Percentiles rank a stretch among this genome's conserved stretches.
Evolutionary conservation across 768 basidiomycete genomes (phyloP).

Genomic region (Amanita phalloides): DNA sequence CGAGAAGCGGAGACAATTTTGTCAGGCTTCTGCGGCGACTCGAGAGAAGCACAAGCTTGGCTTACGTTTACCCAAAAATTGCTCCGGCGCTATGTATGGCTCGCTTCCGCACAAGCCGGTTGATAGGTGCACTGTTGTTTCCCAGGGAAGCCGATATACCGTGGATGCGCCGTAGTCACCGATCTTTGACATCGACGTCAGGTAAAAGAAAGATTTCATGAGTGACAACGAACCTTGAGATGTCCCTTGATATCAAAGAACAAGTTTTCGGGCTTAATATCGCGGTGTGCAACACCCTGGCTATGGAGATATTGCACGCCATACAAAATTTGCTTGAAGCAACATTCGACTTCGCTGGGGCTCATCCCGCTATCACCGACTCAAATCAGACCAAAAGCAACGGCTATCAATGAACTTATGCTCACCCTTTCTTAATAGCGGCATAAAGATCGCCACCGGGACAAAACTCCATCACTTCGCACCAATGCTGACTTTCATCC

Average conservation of each 20-base stretch:
- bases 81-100: slow-evolving; percentile 98
- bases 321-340: slow-evolving; percentile 90
- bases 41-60: slow-evolving; percentile 19
- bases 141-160: slow-evolving; percentile 98
- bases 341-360: slow-evolving; percentile 89
- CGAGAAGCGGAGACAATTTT: slow-evolving; percentile 22
- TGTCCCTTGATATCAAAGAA: slow-evolving; percentile 90
- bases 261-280: slow-evolving; percentile 96
- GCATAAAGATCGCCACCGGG: slow-evolving; percentile 97
- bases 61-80: slow-evolving; percentile 95
- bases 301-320: slow-evolving; percentile 89
- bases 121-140: slow-evolving; percentile 92
- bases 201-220: neutral
- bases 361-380: slow-evolving; percentile 47
- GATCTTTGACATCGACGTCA: slow-evolving; percentile 41
- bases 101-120: slow-evolving; percentile 96
- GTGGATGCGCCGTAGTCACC: slow-evolving; percentile 98
- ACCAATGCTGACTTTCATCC: slow-evolving; percentile 94
- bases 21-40: slow-evolving; percentile 20
- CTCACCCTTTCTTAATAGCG: slow-evolving; percentile 91
- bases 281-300: slow-evolving; percentile 96
- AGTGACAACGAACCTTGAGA: slow-evolving; percentile 59
- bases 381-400: slow-evolving; percentile 3
- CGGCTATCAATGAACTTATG: slow-evolving; percentile 7
- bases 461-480: slow-evolving; percentile 99